Evolutionary conservation across 2,329 filamentous ascomycete species (phyloP), one percentile per base, ranked within the genome.

Genomic region (Dactylellina drechsleri): DNA sequence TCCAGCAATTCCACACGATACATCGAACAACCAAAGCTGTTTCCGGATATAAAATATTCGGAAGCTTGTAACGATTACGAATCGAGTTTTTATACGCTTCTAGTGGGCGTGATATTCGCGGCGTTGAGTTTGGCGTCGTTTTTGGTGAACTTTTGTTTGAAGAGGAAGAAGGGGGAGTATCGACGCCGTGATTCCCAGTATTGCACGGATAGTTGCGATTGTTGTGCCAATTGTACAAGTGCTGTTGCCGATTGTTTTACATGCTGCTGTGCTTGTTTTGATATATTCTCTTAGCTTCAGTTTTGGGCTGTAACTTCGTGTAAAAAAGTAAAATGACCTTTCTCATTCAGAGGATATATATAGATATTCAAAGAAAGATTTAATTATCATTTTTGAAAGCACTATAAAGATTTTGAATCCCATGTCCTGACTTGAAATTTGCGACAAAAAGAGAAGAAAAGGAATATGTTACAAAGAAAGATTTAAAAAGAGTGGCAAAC

Each of bases 391-490:
- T 47, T 15, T 47, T 47, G 43, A 15, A 47, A 5, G 13, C 43
- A 47, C 47, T 5, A 52, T 18, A 20, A 52, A 18, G 12, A 47
- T 40, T 67, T 60, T 59, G n/a, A 58, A 62, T 58, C 50, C 59
- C 49, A 50, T 60, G 54, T 66, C 65, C 64, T 59, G 53, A 36
- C 31, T 68, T 60, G 64, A 64, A 58, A 68, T 49, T 74, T 53
- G 62, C 15, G 6, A 36, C 31, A 20, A 45, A 45, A 59, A 40
- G 52, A 65, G 64, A 50, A 26, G 43, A 49, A 41, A 52, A 57
- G 56, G 65, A 71, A 65, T 75, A 75, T 75, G 28, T 62, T 75
- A 75, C 71, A 75, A 43, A 47, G 43, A 47, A 47, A n/a, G 43
- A 47, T 47, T n/a, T 53, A 66, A 73, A 47, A 56, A 40, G 59